These are phyloP conservation scores for Chaetomium strumarium DNA, from an alignment of 2,329 filamentous ascomycete genomes.

Conservation along the genomic window DNA sequence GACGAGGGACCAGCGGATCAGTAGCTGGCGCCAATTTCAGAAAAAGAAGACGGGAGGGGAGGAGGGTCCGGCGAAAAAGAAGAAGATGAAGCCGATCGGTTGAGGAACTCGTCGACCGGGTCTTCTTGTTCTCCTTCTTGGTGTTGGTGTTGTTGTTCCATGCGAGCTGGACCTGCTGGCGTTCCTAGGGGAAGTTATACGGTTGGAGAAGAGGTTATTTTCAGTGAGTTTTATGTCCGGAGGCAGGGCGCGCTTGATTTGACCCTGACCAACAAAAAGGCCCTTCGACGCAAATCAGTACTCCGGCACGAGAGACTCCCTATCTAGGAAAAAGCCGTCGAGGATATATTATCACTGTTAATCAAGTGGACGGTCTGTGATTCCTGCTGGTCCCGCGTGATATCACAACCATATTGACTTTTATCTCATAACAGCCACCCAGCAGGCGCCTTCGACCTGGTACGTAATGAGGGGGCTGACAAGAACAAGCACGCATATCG, in stretches of 20 bases:
- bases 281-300: not conserved
- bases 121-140: not conserved
- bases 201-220: not conserved
- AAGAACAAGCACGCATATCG: too few relatives aligned
- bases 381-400: too few relatives aligned
- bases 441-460: too few relatives aligned
- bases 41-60: conserved; percentile 56
- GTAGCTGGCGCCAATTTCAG: conserved; percentile 88
- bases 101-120: conserved; percentile 27
- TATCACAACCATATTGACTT: too few relatives aligned
- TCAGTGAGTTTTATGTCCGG: not conserved
- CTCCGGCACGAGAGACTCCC: not conserved
- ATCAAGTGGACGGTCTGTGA: too few relatives aligned
- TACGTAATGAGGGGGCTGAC: too few relatives aligned
- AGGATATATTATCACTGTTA: not conserved
- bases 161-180: not conserved
- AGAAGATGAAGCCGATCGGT: conserved; percentile 59
- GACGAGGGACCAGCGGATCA: conserved; percentile 83
- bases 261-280: conserved; percentile 2
- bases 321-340: not conserved
- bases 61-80: conserved; percentile 46
- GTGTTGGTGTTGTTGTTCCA: not conserved
- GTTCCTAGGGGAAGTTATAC: not conserved
- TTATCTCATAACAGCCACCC: too few relatives aligned
- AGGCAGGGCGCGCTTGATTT: not conserved